phyloP scores from a whole-genome alignment of 73 alveolate species.

The Paramecium caudatum region DNA sequence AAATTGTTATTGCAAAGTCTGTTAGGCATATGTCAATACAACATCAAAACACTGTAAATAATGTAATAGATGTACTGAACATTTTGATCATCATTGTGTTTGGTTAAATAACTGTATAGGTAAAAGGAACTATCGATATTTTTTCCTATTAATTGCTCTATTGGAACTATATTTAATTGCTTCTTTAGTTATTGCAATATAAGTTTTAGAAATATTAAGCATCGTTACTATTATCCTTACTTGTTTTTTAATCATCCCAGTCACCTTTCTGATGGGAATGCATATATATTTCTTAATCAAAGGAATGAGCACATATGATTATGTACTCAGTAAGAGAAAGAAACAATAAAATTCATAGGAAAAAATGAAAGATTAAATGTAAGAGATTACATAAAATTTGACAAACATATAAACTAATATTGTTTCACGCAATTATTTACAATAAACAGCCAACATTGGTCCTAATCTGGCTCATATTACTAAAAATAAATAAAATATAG shows the following conservation, averaged over 20 bases:
- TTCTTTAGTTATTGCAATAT: neutral
- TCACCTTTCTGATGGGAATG: neutral
- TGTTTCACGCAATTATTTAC: neutral
- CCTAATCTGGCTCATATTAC: neutral
- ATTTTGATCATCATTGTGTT: constrained; percentile 66
- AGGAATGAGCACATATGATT: neutral
- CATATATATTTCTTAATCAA: neutral
- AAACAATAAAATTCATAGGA: neutral
- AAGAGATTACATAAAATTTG: neutral
- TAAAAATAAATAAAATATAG: neutral
- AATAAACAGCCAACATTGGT: too few species aligned
- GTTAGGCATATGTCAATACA: neutral
- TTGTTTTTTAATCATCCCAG: neutral
- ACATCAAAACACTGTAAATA: constrained; percentile 44
- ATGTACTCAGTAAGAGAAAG: neutral
- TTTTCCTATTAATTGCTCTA: neutral
- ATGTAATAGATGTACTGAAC: constrained; percentile 56
- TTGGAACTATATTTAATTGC: constrained; percentile 28
- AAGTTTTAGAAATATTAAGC: neutral
- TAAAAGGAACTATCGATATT: constrained; percentile 8
- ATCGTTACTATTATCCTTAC: neutral
- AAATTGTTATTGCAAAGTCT: constrained; percentile 32
- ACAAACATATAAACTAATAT: neutral
- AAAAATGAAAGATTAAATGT: neutral
- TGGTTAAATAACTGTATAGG: constrained; percentile 49